Conservation (phyloP, 371 early-diverging fungal genomes). For the Mucor plumbeus region DNA sequence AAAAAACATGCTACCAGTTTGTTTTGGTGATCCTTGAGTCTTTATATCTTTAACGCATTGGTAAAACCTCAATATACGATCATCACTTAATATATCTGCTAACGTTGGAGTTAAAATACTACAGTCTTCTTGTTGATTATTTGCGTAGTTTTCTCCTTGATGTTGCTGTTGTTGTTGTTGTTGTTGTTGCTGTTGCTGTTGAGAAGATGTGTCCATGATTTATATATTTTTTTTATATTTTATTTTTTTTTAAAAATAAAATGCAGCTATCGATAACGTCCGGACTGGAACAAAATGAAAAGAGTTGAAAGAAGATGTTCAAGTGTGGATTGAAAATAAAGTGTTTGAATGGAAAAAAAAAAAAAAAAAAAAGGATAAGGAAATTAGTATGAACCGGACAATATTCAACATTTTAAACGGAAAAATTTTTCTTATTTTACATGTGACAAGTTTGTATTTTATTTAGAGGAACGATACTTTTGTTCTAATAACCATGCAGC, state of each 20-base stretch:
- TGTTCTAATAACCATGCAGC: slow-evolving; percentile 30
- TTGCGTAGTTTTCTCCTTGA: not conserved
- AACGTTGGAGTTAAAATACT: slow-evolving; percentile 48
- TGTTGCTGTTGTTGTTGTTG: not conserved
- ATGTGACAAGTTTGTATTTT: slow-evolving; percentile 4
- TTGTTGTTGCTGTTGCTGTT: slow-evolving; percentile 7
- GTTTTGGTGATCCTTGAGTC: slow-evolving; percentile 46
- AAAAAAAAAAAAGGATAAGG: not conserved
- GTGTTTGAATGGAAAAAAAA: not conserved
- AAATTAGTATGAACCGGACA: slow-evolving; percentile 3
- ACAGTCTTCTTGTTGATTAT: slow-evolving; percentile 38
- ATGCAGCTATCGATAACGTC: slow-evolving; percentile 13
- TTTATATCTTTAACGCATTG: slow-evolving; percentile 59
- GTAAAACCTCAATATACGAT: slow-evolving; percentile 51
- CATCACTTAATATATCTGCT: slow-evolving; percentile 53
- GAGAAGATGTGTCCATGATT: slow-evolving; percentile 20
- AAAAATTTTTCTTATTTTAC: slow-evolving; percentile 1
- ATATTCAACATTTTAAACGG: not conserved
- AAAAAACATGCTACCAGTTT: slow-evolving; percentile 57
- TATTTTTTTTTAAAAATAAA: not conserved
- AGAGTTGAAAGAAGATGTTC: slow-evolving; percentile 3
- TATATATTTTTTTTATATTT: slow-evolving; percentile 2
- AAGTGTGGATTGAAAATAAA: slow-evolving; percentile 1
- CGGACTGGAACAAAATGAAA: slow-evolving; percentile 1
- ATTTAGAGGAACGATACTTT: not conserved